These are phyloP conservation scores for Ophiostoma ulmi DNA, from an alignment of 2,329 filamentous ascomycete species.

Conservation along the genomic window DNA sequence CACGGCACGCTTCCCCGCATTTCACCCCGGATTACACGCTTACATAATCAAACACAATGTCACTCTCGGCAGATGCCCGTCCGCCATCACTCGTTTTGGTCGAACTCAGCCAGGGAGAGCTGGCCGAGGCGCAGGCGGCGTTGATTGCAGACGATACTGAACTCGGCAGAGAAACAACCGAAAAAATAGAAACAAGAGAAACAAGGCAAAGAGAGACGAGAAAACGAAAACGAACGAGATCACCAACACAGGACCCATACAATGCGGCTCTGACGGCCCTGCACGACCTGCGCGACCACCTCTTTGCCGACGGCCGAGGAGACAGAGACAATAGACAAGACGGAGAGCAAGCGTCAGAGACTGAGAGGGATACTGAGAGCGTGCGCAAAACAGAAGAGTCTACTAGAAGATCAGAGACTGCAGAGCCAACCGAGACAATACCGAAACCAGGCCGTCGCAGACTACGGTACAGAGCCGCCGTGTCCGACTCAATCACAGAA, in stretches of 20 bases:
- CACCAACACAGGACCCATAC: not conserved
- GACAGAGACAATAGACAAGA: not conserved
- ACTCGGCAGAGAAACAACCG: not conserved
- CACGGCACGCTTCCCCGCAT: slow-evolving; percentile 8
- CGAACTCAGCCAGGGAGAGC: not conserved
- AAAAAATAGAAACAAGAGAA: not conserved
- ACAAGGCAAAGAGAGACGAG: not conserved
- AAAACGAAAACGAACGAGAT: not conserved
- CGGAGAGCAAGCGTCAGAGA: no score
- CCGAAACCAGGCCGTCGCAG: not conserved
- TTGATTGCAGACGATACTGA: no score
- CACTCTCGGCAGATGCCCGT: slow-evolving; percentile 5
- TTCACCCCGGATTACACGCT: slow-evolving; percentile 6
- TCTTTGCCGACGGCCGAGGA: not conserved
- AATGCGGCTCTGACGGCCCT: slow-evolving; percentile 17
- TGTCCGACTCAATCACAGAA: not conserved
- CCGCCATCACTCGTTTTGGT: slow-evolving; percentile 10
- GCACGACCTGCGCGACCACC: slow-evolving; percentile 18
- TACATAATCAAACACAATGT: not conserved
- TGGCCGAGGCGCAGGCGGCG: not conserved
- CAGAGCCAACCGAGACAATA: not conserved
- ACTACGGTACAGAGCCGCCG: not conserved
- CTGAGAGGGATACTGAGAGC: not conserved
- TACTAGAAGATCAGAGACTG: not conserved
- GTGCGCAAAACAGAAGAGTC: not conserved